Evolutionary conservation across 768 basidiomycete genomes (phyloP), one percentile per base, ranked within the genome.

Genomic region (Russula compacta): DNA sequence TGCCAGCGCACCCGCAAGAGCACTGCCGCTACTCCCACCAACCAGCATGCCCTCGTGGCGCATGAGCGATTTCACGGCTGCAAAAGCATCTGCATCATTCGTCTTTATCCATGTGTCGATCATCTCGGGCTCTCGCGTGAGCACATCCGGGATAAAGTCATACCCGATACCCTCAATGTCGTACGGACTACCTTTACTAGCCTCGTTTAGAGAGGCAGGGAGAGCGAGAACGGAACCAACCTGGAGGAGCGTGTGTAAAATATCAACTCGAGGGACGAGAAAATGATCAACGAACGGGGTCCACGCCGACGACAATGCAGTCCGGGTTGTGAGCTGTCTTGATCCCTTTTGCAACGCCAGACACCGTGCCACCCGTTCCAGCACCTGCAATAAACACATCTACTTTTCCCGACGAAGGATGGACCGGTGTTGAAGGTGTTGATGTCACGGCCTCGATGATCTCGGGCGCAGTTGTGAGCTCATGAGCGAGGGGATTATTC

Each of bases 111-210:
- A 93, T n/a, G 70, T 60, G 68, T 94, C 81, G 53, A 98, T 77
- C 33, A 82, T 78, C 0, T 64, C 67, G 6, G 74, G 71, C 17
- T 79, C 76, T 51, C 87, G 88, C 40, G 86, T 83, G 43, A 98
- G 79, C 2, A 95, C 95, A 46, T 89, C 82, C 0, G 95, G 95
- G 48, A 95, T 70, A 70, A 95, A 95, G 72, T 95, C 92, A 67
- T 94, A 93, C 32, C 97, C 97, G 56, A 98, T 98, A n/a, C 97
- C 97, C 71, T 99, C 97, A 21, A 98, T 84, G 53, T 84, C 71
- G 68, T 98, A 98, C 55, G 75, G 73, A 32, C 67, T 69, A 10
- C 81, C 85, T 44, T 71, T 73, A 53, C 75, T 81, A 21, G 71
- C 74, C 1, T 69, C 70, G 68, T 93, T 93, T 51, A 93, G 75